These are phyloP conservation scores for Lachnellula arida DNA, from an alignment of 2,329 filamentous ascomycete genomes.

Conservation along the genomic window DNA sequence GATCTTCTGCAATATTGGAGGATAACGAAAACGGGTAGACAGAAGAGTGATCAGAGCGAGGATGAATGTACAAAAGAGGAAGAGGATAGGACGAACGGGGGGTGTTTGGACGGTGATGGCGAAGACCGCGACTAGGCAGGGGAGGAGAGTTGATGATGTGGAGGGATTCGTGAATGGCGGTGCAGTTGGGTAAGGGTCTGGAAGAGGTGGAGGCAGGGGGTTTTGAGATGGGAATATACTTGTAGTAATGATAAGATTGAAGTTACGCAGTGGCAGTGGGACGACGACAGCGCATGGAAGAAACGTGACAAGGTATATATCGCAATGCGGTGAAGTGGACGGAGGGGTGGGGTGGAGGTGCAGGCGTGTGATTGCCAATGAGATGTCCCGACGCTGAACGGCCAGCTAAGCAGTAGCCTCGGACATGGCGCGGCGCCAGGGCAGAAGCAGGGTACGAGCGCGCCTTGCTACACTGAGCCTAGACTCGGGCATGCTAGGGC, in stretches of 20 bases:
- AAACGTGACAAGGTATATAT: slow-evolving; percentile 30
- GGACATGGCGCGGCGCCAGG: too few species aligned
- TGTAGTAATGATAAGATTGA: slow-evolving; percentile 7
- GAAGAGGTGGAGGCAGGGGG: neutral
- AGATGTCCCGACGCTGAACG: slow-evolving; percentile 1
- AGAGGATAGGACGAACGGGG: neutral
- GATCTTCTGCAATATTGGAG: slow-evolving; percentile 21
- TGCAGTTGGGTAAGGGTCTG: neutral
- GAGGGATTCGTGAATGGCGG: slow-evolving; percentile 19
- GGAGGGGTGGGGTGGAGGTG: neutral
- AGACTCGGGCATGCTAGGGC: neutral
- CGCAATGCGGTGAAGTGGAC: slow-evolving; percentile 3
- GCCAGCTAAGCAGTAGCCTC: too few species aligned
- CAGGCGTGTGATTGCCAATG: slow-evolving; percentile 11
- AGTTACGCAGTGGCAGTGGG: slow-evolving; percentile 14
- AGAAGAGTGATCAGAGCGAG: slow-evolving; percentile 30
- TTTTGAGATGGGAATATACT: slow-evolving; percentile 3
- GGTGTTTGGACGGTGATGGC: slow-evolving; percentile 4
- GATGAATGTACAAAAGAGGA: slow-evolving; percentile 19
- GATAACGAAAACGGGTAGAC: slow-evolving; percentile 19
- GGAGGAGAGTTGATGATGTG: slow-evolving; percentile 4
- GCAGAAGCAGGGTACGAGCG: neutral
- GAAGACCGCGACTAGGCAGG: slow-evolving; percentile 13
- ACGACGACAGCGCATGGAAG: slow-evolving; percentile 29
- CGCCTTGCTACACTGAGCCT: neutral